Conservation (phyloP, 768 basidiomycete genomes). For the Coprinopsis strossmayeri region DNA sequence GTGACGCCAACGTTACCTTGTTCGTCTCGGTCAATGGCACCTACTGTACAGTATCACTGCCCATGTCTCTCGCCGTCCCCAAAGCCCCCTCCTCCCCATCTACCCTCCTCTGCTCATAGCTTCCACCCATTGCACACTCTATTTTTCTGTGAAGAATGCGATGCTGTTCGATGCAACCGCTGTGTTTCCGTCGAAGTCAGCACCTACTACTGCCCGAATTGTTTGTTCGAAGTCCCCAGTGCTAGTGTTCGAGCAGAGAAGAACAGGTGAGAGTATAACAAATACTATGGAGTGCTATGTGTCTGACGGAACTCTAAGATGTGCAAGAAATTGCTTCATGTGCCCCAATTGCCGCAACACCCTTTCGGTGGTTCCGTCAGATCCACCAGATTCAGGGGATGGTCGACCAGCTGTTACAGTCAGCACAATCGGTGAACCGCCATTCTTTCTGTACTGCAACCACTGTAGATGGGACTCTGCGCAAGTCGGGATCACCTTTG, state of each 20-base stretch:
- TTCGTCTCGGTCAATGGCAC: constrained; percentile 20
- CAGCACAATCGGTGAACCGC: constrained; percentile 70
- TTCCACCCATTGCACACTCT: constrained; percentile 82
- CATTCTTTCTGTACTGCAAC: constrained; percentile 88
- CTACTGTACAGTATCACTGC: constrained; percentile 60
- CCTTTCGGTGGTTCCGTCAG: constrained; percentile 85
- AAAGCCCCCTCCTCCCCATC: constrained; percentile 66
- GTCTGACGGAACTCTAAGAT: constrained; percentile 44
- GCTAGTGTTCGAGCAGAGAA: constrained; percentile 98
- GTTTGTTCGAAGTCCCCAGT: constrained; percentile 95
- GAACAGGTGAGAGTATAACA: constrained; percentile 58
- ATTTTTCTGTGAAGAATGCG: constrained; percentile 99
- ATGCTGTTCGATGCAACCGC: constrained; percentile 86
- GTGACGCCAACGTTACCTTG: neutral
- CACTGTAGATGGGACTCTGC: constrained; percentile 95
- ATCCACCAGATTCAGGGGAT: constrained; percentile 63
- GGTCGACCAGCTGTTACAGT: constrained; percentile 46
- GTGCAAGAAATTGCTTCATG: constrained; percentile 95
- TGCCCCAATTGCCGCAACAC: constrained; percentile 93
- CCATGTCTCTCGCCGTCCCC: constrained; percentile 58
- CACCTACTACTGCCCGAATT: constrained; percentile 97
- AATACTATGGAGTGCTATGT: neutral
- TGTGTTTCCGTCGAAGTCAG: constrained; percentile 93
- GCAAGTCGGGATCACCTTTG: constrained; percentile 87
- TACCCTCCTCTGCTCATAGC: constrained; percentile 70